phyloP scores from a whole-genome alignment of 2,329 filamentous ascomycete species.

The Cladosporium sp. region DNA sequence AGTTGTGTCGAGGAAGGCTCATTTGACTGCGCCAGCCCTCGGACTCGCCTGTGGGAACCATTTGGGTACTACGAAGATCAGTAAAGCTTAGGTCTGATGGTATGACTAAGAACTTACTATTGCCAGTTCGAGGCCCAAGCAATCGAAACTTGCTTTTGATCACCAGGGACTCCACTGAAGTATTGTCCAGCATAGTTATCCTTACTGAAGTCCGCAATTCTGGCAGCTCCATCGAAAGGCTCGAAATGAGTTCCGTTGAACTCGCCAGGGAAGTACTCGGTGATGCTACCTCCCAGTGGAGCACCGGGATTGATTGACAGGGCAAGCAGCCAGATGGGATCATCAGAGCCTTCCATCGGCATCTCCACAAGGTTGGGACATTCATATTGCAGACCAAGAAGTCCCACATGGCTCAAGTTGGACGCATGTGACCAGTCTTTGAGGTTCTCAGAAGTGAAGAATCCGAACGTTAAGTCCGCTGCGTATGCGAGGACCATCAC shows the following conservation, averaged over 20 bases:
- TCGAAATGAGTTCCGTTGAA: constrained; percentile 64
- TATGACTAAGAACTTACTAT: constrained; percentile 34
- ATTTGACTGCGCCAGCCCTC: constrained; percentile 53
- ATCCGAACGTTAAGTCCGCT: constrained; percentile 53
- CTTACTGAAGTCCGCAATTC: constrained; percentile 31
- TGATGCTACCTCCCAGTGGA: constrained; percentile 52
- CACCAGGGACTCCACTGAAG: constrained; percentile 46
- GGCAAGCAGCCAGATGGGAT: constrained; percentile 42
- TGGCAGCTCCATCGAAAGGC: constrained; percentile 37
- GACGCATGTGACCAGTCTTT: constrained; percentile 55
- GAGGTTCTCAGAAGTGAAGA: constrained; percentile 58
- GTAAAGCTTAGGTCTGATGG: background rate
- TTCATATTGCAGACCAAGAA: constrained; percentile 57
- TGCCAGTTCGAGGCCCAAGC: constrained; percentile 60
- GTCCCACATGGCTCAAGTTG: constrained; percentile 54
- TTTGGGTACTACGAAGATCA: constrained; percentile 24
- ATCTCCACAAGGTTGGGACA: constrained; percentile 60
- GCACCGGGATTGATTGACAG: constrained; percentile 57
- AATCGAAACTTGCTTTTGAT: constrained; percentile 43
- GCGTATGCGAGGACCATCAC: constrained; percentile 55
- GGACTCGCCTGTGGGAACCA: constrained; percentile 49
- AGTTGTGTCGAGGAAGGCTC: constrained; percentile 50
- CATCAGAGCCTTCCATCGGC: constrained; percentile 43
- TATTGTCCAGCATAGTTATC: constrained; percentile 57
- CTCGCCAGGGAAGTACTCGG: constrained; percentile 54